A percentile compares a stretch with the other conserved stretches of the same genome.
Conservation (phyloP, 2,329 filamentous ascomycete genomes). For the Aspergillus ochraceus region DNA sequence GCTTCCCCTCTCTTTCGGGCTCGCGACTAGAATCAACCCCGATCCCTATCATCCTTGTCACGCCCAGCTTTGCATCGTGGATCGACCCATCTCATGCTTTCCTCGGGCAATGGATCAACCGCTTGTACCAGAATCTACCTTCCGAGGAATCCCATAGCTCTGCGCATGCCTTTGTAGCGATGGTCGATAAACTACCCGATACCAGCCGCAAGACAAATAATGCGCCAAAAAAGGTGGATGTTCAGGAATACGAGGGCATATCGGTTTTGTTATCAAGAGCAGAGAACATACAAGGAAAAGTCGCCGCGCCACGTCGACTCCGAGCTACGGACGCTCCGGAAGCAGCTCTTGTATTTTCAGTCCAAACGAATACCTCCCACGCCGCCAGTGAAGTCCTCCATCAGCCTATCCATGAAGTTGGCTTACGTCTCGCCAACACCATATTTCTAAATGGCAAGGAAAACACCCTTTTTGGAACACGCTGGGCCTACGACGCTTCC, state of each 20-base stretch:
- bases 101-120: slow-evolving; percentile 30
- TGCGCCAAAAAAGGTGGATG: neutral
- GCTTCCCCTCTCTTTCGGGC: slow-evolving; percentile 20
- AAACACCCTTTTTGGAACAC: slow-evolving; percentile 39
- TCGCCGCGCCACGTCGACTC: slow-evolving; percentile 26
- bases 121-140: slow-evolving; percentile 21
- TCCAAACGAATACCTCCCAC: slow-evolving; percentile 14
- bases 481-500: slow-evolving; percentile 30
- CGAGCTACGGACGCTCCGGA: slow-evolving; percentile 32
- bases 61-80: slow-evolving; percentile 40
- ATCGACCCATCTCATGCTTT: slow-evolving; percentile 32
- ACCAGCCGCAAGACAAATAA: slow-evolving; percentile 1
- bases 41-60: slow-evolving; percentile 38
- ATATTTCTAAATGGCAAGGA: slow-evolving; percentile 45
- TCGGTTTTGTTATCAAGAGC: slow-evolving; percentile 31
- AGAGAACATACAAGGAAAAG: slow-evolving; percentile 31
- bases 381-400: neutral
- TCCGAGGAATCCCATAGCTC: slow-evolving; percentile 6
- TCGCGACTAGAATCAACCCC: slow-evolving; percentile 15
- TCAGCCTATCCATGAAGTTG: slow-evolving; percentile 31
- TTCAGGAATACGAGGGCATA: slow-evolving; percentile 33
- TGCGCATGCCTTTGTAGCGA: slow-evolving; percentile 33
- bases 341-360: slow-evolving; percentile 32
- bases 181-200: slow-evolving; percentile 39
- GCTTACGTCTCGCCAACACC: slow-evolving; percentile 43